Evolutionary conservation across 257 asterid species (phyloP).

Genomic region (Asclepias syriaca): DNA sequence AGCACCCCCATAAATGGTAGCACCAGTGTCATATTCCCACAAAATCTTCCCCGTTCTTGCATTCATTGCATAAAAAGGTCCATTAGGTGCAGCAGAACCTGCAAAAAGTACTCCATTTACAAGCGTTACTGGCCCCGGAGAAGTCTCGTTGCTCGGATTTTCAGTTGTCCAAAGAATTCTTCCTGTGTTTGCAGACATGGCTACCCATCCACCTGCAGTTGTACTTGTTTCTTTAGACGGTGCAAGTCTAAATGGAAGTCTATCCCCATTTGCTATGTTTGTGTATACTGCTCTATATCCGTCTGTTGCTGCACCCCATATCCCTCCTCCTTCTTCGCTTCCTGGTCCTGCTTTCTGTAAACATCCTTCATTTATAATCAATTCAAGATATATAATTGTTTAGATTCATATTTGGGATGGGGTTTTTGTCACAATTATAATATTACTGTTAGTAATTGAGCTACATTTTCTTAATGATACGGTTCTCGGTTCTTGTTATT

Average conservation of each 20-base stretch:
- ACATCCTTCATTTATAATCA: too few relatives aligned
- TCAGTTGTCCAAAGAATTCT: conserved; percentile 67
- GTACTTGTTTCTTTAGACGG: too few relatives aligned
- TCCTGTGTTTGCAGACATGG: conserved; percentile 60
- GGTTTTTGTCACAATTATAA: too few relatives aligned
- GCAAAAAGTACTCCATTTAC: conserved; percentile 59
- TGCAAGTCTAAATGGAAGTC: too few relatives aligned
- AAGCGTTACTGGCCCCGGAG: conserved; percentile 61
- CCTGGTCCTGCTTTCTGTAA: conserved; percentile 70
- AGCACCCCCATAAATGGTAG: conserved; percentile 74
- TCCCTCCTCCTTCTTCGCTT: conserved; percentile 56
- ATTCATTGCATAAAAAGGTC: conserved; percentile 65
- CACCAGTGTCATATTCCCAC: conserved; percentile 53
- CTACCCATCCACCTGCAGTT: conserved; percentile 21
- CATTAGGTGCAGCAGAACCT: conserved; percentile 58
- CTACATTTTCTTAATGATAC: too few relatives aligned
- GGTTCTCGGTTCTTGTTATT: too few relatives aligned
- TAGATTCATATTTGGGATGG: too few relatives aligned
- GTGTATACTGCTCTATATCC: conserved; percentile 50
- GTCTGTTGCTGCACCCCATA: conserved; percentile 79
- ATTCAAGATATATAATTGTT: too few relatives aligned
- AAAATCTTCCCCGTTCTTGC: conserved; percentile 47
- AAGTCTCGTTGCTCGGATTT: conserved; percentile 67
- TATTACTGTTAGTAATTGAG: too few relatives aligned
- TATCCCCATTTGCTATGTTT: conserved; percentile 31